Conservation (phyloP, 495 filamentous ascomycete genomes). For the Penicillium subrubescens region DNA sequence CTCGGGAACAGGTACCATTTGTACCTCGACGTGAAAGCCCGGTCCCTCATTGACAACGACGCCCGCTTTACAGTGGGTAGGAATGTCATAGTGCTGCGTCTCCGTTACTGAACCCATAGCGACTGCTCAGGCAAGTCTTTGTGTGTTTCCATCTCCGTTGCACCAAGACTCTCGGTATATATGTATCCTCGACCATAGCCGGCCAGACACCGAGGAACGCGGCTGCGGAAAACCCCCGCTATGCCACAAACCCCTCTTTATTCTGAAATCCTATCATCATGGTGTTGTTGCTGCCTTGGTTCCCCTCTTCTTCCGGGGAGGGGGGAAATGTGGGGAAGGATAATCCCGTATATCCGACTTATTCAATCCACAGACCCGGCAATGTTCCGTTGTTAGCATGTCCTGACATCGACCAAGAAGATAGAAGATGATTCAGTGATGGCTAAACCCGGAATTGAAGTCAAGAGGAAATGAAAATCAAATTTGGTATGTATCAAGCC, state of each 20-base stretch:
- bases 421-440: neutral
- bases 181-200: constrained; percentile 2
- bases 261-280: neutral
- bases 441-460: neutral
- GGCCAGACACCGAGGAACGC: constrained; percentile 11
- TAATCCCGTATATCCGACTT: constrained; percentile 3
- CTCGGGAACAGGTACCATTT: constrained; percentile 54
- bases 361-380: neutral
- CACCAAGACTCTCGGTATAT: neutral
- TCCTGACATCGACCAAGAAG: neutral
- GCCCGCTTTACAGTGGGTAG: constrained; percentile 55
- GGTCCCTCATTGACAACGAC: constrained; percentile 58
- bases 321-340: constrained; percentile 1
- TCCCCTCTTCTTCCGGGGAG: neutral
- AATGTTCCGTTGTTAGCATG: neutral
- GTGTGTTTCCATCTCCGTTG: neutral
- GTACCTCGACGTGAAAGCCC: constrained; percentile 52
- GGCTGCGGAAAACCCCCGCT: constrained; percentile 8
- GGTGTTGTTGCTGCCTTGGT: neutral
- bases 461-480: neutral
- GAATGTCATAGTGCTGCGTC: constrained; percentile 37
- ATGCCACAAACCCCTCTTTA: constrained; percentile 14
- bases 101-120: constrained; percentile 9
- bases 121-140: neutral
- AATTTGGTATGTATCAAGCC: neutral